Base-by-base conservation (phyloP, 208 protist genomes). In the Acanthamoeba triangularis region DNA sequence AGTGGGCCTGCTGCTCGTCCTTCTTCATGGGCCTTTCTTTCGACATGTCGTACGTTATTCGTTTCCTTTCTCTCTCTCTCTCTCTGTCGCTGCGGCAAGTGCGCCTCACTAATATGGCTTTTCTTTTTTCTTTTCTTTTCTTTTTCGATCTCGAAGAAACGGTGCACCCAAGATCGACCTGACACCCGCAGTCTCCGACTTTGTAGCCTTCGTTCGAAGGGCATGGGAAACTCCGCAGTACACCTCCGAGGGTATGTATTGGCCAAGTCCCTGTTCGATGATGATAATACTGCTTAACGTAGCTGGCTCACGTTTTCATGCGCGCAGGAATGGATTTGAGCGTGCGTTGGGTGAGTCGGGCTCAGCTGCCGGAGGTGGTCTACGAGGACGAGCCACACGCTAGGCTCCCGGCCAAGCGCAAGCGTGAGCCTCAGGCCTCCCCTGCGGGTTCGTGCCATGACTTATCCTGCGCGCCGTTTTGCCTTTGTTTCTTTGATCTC, bases 1-100 rank as follows among this genome's bases (percentile, higher is more conserved):
- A 63, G 30, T 90, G 49, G 52, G 82, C 47, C 3, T 65, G 54
- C 41, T 90, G 52, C 37, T 63, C 87, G 28, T 44, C 61, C 28
- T 93, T 74, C 87, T 93, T 93, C 61, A 74, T 93, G 52, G 87
- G 87, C 59, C 23, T 93, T n/a, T 59, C 52, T 35, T 74, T 93
- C 61, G 44, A 84, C 25, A 84, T 84, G 41, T 33, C 74, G 41
- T 56, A 84, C 23, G 6, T n/a, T 65, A 5, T 16, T 65, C 23
- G 8, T 13, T 16, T 54, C 49, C 49, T 13, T 13, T 54, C 56
- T 61, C 49, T 61, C 16, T 16, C 20, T 16, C 16, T 61, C 18
- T 61, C 56, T 16, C 49, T 52, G n/a, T n/a, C n/a, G n/a, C n/a
- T n/a, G n/a, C n/a, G n/a, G n/a, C n/a, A n/a, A n/a, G n/a, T n/a